Percentiles rank a stretch among this genome's conserved stretches.
Evolutionary conservation across 164 flowering plant species (phyloP).

Genomic region (Aristolochia californica): DNA sequence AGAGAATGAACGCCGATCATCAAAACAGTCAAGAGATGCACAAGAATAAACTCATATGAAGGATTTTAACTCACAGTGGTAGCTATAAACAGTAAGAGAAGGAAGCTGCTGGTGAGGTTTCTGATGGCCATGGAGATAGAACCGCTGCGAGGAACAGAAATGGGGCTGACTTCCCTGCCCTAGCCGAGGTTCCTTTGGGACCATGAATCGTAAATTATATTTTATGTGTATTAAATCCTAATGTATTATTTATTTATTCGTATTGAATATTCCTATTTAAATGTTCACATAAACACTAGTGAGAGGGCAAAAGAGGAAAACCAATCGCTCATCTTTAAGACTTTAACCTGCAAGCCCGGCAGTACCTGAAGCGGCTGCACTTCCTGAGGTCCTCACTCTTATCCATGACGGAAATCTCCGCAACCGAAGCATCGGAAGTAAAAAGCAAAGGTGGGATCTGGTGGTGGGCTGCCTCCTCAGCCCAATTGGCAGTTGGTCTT

Average conservation of each 20-base stretch:
- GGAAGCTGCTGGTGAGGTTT: slow-evolving; percentile 1
- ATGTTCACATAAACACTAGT: background rate
- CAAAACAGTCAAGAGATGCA: background rate
- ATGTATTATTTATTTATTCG: no score
- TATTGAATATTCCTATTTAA: no score
- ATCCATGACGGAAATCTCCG: background rate
- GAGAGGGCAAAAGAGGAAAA: slow-evolving; percentile 37
- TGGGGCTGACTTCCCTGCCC: background rate
- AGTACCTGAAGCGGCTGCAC: slow-evolving; percentile 43
- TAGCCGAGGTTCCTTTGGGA: background rate
- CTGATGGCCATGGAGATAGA: slow-evolving; percentile 9
- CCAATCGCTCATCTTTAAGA: no score
- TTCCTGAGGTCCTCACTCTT: background rate
- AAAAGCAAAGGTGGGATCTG: slow-evolving; percentile 9
- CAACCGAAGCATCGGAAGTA: background rate
- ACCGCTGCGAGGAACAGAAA: background rate
- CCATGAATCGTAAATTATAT: no score
- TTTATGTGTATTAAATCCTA: no score
- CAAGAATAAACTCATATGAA: background rate
- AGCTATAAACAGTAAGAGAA: slow-evolving; percentile 3
- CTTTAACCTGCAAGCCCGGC: slow-evolving; percentile 92
- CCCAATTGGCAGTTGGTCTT: slow-evolving; percentile 45
- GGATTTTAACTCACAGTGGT: slow-evolving; percentile 6
- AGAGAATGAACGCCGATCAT: background rate
- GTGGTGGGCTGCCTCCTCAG: slow-evolving; percentile 68